These are phyloP conservation scores for Saccharomycopsis schoenii DNA, from an alignment of 805 yeast genomes.

Conservation along the genomic window DNA sequence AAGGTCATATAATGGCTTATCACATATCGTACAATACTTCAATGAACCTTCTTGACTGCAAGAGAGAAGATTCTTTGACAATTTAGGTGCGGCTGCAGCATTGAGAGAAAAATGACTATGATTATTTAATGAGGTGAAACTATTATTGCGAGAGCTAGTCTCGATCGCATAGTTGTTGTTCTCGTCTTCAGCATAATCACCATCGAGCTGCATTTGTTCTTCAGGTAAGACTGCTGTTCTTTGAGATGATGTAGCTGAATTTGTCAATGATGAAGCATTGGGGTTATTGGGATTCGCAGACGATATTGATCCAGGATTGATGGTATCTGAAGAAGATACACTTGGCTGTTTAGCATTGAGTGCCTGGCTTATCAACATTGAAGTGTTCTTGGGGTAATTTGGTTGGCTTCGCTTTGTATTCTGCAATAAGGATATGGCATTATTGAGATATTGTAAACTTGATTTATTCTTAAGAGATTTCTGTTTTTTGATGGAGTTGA, in stretches of 20 bases:
- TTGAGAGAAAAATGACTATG: background rate
- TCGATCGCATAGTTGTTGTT: background rate
- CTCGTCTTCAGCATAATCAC: background rate
- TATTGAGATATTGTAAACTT: slow-evolving; percentile 11
- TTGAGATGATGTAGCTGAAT: background rate
- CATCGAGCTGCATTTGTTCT: background rate
- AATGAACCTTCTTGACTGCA: slow-evolving; percentile 20
- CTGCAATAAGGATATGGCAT: slow-evolving; percentile 9
- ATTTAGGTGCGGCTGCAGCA: background rate
- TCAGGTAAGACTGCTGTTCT: background rate
- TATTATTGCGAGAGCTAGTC: slow-evolving; percentile 9
- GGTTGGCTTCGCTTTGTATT: background rate
- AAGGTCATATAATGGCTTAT: slow-evolving; percentile 56
- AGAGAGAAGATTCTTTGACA: slow-evolving; percentile 4
- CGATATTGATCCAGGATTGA: background rate
- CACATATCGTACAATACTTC: slow-evolving; percentile 54
- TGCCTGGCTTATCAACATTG: background rate
- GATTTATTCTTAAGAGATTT: slow-evolving; percentile 3
- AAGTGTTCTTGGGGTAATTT: background rate
- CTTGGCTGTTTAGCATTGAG: background rate
- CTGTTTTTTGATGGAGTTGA: background rate
- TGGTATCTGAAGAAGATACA: background rate
- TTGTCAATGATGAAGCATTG: background rate
- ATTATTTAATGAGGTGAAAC: background rate
- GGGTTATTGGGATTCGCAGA: background rate